Base-by-base conservation (phyloP, 1,284 basidiomycete species). In the Ganoderma boninense region DNA sequence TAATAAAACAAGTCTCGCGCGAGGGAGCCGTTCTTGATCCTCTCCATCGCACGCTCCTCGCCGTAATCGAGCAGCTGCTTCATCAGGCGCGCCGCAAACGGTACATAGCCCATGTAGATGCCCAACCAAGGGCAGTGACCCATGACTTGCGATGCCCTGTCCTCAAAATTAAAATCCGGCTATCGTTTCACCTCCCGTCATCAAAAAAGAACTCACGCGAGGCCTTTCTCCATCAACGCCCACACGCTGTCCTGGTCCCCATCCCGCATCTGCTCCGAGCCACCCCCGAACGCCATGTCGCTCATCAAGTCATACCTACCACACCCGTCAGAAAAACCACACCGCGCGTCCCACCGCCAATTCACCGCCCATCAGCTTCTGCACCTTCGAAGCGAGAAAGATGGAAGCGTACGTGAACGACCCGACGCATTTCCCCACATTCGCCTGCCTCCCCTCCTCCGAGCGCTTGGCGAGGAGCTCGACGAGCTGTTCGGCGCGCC, bases 231-330 rank as follows among this genome's bases (percentile, higher is more conserved):
- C 54, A 74, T 65, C 11, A 68, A 10, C 23, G 71, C 42, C 71
- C 71, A 73, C 29, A 63, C 40, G 26, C 68, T 68, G n/a, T 71
- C 71, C 46, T 38, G 29, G 64, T 74, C 71, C 6, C 73, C 67
- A 29, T 68, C 62, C 16, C 67, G 62, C 62, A 68, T 64, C 67
- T 62, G 60, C 57, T 68, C 67, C 20, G 63, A 69, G 11, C 71
- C 69, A 6, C 71, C 71, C 18, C 73, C 73, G 56, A 74, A 73
- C 80, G 75, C 80, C 76, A 84, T 80, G 71, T 82, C 81, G 44
- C 81, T 80, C 81, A 83, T 83, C 66, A 83, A 79, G 68, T 84
- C 84, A 65, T 80, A 80, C 7, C 82, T 82, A 26, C 56, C 56
- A 29, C 62, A 49, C 18, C 43, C n/a, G n/a, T 62, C 42, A 62